Percentiles rank a stretch among this genome's conserved stretches.
Conservation (phyloP, 139 green algal species). For the Micractinium conductrix region DNA sequence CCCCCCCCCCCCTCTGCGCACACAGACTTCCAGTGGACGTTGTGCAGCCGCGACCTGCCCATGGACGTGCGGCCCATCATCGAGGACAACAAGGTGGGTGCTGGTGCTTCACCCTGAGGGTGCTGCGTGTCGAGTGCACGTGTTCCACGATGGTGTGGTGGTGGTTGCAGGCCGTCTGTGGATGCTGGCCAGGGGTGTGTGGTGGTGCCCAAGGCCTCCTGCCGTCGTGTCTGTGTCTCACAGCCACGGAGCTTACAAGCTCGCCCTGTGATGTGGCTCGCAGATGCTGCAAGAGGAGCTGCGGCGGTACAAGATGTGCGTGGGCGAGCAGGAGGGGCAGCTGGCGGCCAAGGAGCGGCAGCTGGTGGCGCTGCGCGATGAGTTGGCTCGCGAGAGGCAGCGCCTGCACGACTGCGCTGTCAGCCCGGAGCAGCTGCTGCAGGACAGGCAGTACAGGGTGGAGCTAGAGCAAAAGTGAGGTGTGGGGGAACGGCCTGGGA, state of each 20-base stretch:
- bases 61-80: constrained; percentile 20
- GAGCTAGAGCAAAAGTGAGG: not conserved
- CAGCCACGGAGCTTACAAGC: no score
- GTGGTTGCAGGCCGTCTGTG: no score
- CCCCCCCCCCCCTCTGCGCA: no score
- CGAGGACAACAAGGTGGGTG: constrained; percentile 38
- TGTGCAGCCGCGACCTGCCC: constrained; percentile 28
- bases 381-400: constrained; percentile 24
- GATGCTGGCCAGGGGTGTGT: not conserved
- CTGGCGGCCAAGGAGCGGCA: constrained; percentile 8
- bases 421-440: not conserved
- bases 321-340: constrained; percentile 16
- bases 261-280: no score
- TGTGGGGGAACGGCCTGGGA: not conserved
- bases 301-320: constrained; percentile 11
- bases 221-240: no score
- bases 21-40: constrained; percentile 10
- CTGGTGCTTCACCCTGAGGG: no score
- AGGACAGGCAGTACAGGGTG: not conserved
- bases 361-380: constrained; percentile 22
- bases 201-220: no score
- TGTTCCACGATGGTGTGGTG: not conserved
- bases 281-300: constrained; percentile 47
- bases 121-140: no score
- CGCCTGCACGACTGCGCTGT: constrained; percentile 6